phyloP scores from a whole-genome alignment of 257 asterid species.

The Solanum tacnaense region DNA sequence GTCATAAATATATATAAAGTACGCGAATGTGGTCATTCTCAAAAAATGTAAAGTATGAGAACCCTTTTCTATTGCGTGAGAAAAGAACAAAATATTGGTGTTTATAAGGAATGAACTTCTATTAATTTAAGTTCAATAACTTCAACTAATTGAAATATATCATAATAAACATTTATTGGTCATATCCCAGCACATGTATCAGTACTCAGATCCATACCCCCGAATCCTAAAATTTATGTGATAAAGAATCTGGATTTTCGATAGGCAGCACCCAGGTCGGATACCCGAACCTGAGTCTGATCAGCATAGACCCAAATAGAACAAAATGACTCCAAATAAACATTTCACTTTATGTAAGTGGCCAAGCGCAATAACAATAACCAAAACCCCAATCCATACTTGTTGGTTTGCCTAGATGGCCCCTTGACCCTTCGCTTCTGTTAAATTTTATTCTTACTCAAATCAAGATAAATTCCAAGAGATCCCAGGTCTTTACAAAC shows the following conservation, averaged over 20 bases:
- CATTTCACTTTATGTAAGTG: not conserved
- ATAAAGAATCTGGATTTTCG: not conserved
- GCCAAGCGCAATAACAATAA: not conserved
- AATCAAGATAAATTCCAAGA: not conserved
- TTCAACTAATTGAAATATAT: not conserved
- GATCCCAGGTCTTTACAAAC: not conserved
- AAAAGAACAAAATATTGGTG: not conserved
- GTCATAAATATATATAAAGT: not conserved
- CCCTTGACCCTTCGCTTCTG: not conserved
- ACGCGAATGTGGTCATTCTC: not conserved
- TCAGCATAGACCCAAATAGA: not conserved
- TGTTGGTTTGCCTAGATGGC: not conserved
- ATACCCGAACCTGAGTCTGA: not conserved
- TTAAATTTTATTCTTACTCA: not conserved
- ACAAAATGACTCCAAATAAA: not conserved
- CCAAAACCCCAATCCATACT: not conserved
- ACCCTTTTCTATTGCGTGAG: not conserved
- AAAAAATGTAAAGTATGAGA: not conserved
- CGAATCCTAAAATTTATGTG: not conserved
- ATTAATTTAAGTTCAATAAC: not conserved
- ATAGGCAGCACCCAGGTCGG: not conserved
- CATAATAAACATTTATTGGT: not conserved
- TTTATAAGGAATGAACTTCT: not conserved
- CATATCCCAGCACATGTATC: not conserved
- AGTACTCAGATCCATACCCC: not conserved